These are phyloP conservation scores for Rubroshorea leprosula DNA, from an alignment of 345 rosid genomes.

Conservation along the genomic window DNA sequence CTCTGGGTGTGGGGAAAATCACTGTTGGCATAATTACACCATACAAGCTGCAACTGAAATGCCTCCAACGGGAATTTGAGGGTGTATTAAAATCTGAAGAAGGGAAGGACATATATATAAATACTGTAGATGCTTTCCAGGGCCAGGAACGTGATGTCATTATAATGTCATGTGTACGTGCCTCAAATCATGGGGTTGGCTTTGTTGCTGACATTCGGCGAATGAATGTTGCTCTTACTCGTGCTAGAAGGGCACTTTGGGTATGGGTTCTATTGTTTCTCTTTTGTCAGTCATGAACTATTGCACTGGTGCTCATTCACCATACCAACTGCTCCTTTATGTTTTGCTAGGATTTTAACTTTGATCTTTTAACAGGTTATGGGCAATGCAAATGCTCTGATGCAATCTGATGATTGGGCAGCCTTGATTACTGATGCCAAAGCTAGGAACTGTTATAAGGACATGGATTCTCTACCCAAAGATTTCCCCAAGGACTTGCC, in stretches of 20 bases:
- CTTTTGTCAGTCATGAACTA: too few species aligned
- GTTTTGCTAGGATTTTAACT: constrained; percentile 5
- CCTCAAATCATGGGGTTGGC: constrained; percentile 92
- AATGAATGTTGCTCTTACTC: constrained; percentile 99
- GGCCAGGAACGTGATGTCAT: constrained; percentile 99
- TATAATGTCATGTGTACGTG: constrained; percentile 99
- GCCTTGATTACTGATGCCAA: constrained; percentile 79
- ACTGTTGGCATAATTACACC: constrained; percentile 95
- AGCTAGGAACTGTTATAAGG: constrained; percentile 84
- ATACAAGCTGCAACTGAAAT: constrained; percentile 92
- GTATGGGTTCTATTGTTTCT: constrained; percentile 36
- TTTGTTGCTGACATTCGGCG: constrained; percentile 95
- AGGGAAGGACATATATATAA: constrained; percentile 88
- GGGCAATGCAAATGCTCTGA: constrained; percentile 89
- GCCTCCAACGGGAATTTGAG: constrained; percentile 85
- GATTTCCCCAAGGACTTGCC: constrained; percentile 39
- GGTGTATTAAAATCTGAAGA: constrained; percentile 76
- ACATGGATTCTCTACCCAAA: constrained; percentile 84
- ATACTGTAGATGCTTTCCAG: constrained; percentile 98
- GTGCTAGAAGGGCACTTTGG: constrained; percentile 96
- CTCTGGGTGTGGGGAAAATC: constrained; percentile 59
- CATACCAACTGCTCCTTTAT: not conserved
- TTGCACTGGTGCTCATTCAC: not conserved
- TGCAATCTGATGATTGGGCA: constrained; percentile 92
- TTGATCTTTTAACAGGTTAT: constrained; percentile 58